phyloP scores from a whole-genome alignment of 345 rosid species.

The Toxicodendron radicans region DNA sequence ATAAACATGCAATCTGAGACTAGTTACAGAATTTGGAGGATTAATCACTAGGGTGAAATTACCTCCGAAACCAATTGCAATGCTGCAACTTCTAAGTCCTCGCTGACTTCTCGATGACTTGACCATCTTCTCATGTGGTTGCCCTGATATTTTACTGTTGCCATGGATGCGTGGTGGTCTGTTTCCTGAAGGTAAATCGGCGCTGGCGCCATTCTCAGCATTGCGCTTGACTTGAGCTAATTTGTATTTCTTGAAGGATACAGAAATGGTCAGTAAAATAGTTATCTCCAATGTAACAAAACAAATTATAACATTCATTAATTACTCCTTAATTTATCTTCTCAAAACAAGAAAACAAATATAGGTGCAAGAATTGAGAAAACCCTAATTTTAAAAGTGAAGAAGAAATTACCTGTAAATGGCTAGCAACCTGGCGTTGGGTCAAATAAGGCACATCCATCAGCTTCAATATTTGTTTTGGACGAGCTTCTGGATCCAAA shows the following conservation, averaged over 20 bases:
- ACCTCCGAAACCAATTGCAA: constrained; percentile 7
- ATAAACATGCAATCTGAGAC: background rate
- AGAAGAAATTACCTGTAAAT: constrained; percentile 52
- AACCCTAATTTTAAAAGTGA: background rate
- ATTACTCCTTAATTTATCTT: too few species aligned
- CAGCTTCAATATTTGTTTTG: constrained; percentile 34
- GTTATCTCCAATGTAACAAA: background rate
- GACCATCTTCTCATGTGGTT: background rate
- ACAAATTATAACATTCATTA: background rate
- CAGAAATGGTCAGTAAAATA: background rate
- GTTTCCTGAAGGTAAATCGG: background rate
- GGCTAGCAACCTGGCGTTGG: constrained; percentile 50
- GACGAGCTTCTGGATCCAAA: constrained; percentile 40
- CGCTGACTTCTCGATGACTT: background rate
- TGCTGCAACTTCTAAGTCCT: background rate
- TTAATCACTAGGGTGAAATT: background rate
- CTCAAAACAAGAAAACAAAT: too few species aligned
- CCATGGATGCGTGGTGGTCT: background rate
- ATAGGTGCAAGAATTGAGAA: background rate
- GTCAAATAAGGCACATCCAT: constrained; percentile 51
- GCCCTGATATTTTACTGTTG: background rate
- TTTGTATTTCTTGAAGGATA: constrained; percentile 44
- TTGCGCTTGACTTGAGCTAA: constrained; percentile 25
- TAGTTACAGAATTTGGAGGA: background rate
- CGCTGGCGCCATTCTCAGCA: background rate